Percentiles rank a stretch among this genome's conserved stretches.
phyloP scores from a whole-genome alignment of 495 filamentous ascomycete genomes.

The Aspergillus kassunensis region DNA sequence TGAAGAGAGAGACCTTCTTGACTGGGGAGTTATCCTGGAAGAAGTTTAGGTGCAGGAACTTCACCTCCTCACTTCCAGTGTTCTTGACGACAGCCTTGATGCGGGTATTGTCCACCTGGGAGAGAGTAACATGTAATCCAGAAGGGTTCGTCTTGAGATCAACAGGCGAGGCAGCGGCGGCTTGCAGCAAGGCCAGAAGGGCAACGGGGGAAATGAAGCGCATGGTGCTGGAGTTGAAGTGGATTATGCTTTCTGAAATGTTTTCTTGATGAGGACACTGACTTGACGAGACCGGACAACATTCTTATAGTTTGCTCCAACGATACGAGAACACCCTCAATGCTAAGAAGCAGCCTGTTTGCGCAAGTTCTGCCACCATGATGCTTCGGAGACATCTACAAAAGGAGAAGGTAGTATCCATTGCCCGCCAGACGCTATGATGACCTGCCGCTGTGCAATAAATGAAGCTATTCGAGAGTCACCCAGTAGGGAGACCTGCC shows the following conservation, averaged over 20 bases:
- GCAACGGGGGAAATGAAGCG: slow-evolving; percentile 13
- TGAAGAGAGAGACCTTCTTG: slow-evolving; percentile 57
- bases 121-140: slow-evolving; percentile 50
- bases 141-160: slow-evolving; percentile 25
- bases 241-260: too few relatives aligned
- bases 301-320: neutral
- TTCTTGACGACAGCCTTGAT: slow-evolving; percentile 62
- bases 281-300: neutral
- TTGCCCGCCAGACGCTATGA: neutral
- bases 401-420: slow-evolving; percentile 11
- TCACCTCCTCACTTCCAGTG: slow-evolving; percentile 49
- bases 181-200: slow-evolving; percentile 42
- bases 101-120: slow-evolving; percentile 49
- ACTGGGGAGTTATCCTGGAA: slow-evolving; percentile 55
- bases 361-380: neutral
- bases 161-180: slow-evolving; percentile 37
- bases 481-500: neutral
- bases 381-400: neutral
- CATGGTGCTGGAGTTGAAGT: slow-evolving; percentile 2
- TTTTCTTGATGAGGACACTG: neutral
- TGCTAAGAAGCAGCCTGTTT: neutral
- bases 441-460: neutral
- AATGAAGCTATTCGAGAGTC: slow-evolving; percentile 6
- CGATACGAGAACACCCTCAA: neutral
- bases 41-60: slow-evolving; percentile 59